A percentile compares a stretch with the other conserved stretches of the same genome.
Evolutionary conservation across 129 eudicot genomes (phyloP).

Genomic region (Deinandra increscens): DNA sequence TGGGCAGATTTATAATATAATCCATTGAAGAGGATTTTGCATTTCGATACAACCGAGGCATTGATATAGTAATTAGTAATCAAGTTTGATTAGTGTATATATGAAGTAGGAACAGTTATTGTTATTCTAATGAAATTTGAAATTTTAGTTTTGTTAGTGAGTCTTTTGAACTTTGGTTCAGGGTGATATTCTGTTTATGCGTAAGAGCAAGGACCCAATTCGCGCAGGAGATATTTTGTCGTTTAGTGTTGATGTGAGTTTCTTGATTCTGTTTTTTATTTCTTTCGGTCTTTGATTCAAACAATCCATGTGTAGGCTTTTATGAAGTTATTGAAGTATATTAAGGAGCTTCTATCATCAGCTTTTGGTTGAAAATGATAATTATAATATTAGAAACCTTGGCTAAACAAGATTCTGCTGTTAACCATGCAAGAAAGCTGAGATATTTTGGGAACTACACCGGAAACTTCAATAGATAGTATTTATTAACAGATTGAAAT

Average conservation of each 20-base stretch:
- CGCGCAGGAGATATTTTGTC: slow-evolving; percentile 16
- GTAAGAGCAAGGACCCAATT: slow-evolving; percentile 25
- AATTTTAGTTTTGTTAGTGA: slow-evolving; percentile 8
- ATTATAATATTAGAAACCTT: background rate
- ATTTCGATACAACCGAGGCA: background rate
- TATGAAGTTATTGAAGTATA: background rate
- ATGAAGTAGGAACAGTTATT: background rate
- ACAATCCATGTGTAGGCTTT: background rate
- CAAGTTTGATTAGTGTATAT: background rate
- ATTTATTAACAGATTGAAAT: background rate
- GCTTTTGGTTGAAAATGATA: background rate
- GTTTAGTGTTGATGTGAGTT: slow-evolving; percentile 15
- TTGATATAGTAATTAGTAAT: background rate
- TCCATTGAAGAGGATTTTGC: background rate
- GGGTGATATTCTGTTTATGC: slow-evolving; percentile 24
- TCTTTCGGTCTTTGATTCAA: background rate
- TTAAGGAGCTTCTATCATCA: background rate
- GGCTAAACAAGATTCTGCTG: background rate
- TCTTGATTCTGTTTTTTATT: background rate
- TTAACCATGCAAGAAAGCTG: background rate
- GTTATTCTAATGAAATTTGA: background rate
- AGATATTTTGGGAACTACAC: background rate
- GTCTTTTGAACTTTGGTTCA: background rate
- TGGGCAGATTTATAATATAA: background rate
- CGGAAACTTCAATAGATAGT: background rate